phyloP scores from a whole-genome alignment of 495 filamentous ascomycete species.

The Rhizodiscina lignyota region DNA sequence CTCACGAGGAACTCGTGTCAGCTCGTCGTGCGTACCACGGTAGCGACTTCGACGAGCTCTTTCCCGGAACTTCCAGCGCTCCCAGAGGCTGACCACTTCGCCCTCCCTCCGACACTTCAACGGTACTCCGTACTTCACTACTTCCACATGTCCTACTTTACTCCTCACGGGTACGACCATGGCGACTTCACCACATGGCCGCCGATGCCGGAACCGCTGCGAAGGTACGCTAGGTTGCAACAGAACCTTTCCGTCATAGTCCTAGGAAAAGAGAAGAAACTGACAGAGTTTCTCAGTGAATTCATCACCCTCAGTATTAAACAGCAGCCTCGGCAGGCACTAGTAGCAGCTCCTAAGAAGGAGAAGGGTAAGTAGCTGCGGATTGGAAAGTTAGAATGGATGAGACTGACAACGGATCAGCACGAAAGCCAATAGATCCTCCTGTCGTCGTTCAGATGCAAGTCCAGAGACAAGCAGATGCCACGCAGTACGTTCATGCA shows the following conservation, averaged over 20 bases:
- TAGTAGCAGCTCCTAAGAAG: slow-evolving; percentile 17
- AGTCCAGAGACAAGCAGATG: slow-evolving; percentile 52
- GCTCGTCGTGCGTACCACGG: too few relatives aligned
- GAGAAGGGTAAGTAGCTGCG: slow-evolving; percentile 16
- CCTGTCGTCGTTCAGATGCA: slow-evolving; percentile 81
- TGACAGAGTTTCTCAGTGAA: slow-evolving; percentile 4
- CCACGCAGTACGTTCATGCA: slow-evolving; percentile 41
- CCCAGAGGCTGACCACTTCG: too few relatives aligned
- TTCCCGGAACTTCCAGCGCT: too few relatives aligned
- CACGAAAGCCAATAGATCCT: slow-evolving; percentile 88
- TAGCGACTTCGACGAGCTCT: too few relatives aligned
- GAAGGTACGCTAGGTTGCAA: neutral
- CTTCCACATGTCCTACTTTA: too few relatives aligned
- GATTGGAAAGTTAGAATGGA: neutral
- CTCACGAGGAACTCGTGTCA: too few relatives aligned
- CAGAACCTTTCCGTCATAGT: neutral
- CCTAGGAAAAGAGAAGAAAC: neutral
- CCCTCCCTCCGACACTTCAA: too few relatives aligned
- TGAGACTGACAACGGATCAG: slow-evolving; percentile 29
- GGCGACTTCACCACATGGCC: too few relatives aligned
- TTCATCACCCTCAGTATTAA: slow-evolving; percentile 12
- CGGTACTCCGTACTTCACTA: too few relatives aligned
- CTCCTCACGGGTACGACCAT: too few relatives aligned
- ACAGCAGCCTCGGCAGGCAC: slow-evolving; percentile 19
- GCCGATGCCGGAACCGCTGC: too few relatives aligned